A percentile compares a stretch with the other conserved stretches of the same genome.
Evolutionary conservation across 78 protist genomes (phyloP).

Genomic region (Emiliania huxleyi): DNA sequence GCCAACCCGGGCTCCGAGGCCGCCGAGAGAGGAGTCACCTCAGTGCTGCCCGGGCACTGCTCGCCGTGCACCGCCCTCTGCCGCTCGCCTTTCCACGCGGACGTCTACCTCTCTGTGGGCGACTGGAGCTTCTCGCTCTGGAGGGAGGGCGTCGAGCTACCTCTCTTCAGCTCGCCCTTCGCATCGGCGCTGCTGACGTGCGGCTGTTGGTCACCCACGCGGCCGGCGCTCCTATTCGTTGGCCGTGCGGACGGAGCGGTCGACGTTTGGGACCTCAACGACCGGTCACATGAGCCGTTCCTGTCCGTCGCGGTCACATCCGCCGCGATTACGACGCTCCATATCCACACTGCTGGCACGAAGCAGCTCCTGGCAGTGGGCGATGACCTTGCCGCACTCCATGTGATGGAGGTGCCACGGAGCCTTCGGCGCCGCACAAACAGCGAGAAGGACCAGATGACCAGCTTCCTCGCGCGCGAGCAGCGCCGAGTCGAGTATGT

Average conservation of each 20-base stretch:
- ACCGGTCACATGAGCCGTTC: constrained; percentile 54
- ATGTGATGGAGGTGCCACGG: constrained; percentile 51
- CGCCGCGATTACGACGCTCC: neutral
- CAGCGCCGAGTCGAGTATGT: neutral
- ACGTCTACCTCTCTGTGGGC: constrained; percentile 5
- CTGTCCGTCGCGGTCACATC: neutral
- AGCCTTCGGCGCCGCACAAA: neutral
- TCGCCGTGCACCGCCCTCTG: constrained; percentile 6
- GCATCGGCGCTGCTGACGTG: neutral
- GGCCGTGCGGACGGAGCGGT: neutral
- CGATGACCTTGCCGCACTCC: constrained; percentile 43
- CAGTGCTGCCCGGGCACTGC: constrained; percentile 6
- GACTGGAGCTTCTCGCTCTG: constrained; percentile 35
- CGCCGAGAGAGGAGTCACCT: neutral
- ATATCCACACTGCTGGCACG: neutral
- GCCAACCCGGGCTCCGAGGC: neutral
- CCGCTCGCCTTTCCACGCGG: constrained; percentile 34
- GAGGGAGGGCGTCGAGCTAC: neutral
- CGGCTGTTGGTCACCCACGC: constrained; percentile 13
- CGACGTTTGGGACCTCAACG: constrained; percentile 51
- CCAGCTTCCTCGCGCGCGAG: constrained; percentile 1
- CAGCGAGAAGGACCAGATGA: neutral
- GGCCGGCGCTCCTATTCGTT: constrained; percentile 20
- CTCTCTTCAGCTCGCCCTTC: neutral
- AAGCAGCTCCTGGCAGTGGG: constrained; percentile 18